phyloP scores from a whole-genome alignment of 1,284 basidiomycete species.

The Leccinum variabile region DNA sequence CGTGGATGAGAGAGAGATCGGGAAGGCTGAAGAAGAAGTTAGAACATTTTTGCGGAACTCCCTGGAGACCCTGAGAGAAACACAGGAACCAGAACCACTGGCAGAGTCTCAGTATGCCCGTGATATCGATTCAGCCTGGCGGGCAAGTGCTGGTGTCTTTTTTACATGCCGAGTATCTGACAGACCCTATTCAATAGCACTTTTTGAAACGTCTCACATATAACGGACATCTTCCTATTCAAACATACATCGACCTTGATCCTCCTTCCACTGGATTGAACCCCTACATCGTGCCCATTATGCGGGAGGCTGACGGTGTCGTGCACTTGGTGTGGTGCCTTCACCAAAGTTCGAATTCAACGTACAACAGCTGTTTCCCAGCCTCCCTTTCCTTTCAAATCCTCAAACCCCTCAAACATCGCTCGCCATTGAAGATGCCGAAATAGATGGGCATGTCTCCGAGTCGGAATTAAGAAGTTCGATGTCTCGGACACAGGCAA shows the following conservation, averaged over 20 bases:
- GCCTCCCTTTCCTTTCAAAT: too few relatives aligned
- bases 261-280: neutral
- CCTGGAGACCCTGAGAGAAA: neutral
- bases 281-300: conserved; percentile 15
- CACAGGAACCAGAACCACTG: neutral
- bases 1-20: neutral
- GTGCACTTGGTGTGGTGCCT: neutral
- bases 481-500: too few relatives aligned
- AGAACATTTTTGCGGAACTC: conserved; percentile 10
- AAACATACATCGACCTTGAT: neutral
- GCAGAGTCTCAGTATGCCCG: neutral
- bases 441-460: too few relatives aligned
- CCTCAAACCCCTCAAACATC: too few relatives aligned
- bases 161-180: neutral
- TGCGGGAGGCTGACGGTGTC: conserved; percentile 7
- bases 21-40: conserved; percentile 16
- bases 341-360: too few relatives aligned
- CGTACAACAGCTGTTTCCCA: too few relatives aligned
- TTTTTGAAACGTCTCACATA: conserved; percentile 22
- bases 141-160: neutral
- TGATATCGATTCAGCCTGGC: too few relatives aligned
- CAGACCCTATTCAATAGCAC: conserved; percentile 6
- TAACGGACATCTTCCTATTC: conserved; percentile 4
- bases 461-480: too few relatives aligned
- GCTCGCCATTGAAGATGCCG: too few relatives aligned